Evolutionary conservation across 495 filamentous ascomycete species (phyloP).

Genomic region (Xylaria intraflava): DNA sequence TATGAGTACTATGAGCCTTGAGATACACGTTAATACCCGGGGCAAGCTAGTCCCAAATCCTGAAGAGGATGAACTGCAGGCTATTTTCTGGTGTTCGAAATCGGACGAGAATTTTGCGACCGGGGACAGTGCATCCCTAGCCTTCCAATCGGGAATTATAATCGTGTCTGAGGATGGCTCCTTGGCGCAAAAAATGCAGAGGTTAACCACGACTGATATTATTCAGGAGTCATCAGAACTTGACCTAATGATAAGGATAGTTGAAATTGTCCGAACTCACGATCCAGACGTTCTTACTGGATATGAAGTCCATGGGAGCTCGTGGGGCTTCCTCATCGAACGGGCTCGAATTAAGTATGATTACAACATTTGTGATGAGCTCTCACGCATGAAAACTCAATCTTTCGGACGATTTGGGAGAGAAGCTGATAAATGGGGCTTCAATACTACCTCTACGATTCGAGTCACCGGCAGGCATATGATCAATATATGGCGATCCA

Average conservation of each 20-base stretch:
- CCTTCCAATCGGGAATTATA: slow-evolving; percentile 52
- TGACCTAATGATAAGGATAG: slow-evolving; percentile 70
- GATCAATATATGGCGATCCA: slow-evolving; percentile 96
- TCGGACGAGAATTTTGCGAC: slow-evolving; percentile 56
- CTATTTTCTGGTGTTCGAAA: slow-evolving; percentile 85
- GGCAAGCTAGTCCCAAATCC: slow-evolving; percentile 77
- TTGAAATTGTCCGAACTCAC: slow-evolving; percentile 74
- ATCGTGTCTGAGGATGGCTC: slow-evolving; percentile 53
- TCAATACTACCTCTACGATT: slow-evolving; percentile 82
- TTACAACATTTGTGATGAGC: slow-evolving; percentile 81
- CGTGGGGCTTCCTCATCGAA: slow-evolving; percentile 95
- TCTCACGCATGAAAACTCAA: slow-evolving; percentile 79
- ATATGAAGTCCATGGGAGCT: slow-evolving; percentile 87
- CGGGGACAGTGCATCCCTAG: slow-evolving; percentile 27
- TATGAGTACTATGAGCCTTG: slow-evolving; percentile 94
- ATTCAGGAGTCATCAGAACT: slow-evolving; percentile 73
- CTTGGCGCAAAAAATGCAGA: slow-evolving; percentile 45
- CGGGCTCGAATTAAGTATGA: slow-evolving; percentile 80
- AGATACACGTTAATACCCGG: slow-evolving; percentile 89
- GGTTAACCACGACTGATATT: slow-evolving; percentile 49
- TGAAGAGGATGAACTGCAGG: slow-evolving; percentile 80
- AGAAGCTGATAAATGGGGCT: slow-evolving; percentile 84
- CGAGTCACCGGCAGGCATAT: slow-evolving; percentile 85
- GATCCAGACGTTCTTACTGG: slow-evolving; percentile 95
- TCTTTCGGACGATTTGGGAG: slow-evolving; percentile 77